Evolutionary conservation across 345 rosid species (phyloP).

Genomic region (Eucalyptus curtisii): DNA sequence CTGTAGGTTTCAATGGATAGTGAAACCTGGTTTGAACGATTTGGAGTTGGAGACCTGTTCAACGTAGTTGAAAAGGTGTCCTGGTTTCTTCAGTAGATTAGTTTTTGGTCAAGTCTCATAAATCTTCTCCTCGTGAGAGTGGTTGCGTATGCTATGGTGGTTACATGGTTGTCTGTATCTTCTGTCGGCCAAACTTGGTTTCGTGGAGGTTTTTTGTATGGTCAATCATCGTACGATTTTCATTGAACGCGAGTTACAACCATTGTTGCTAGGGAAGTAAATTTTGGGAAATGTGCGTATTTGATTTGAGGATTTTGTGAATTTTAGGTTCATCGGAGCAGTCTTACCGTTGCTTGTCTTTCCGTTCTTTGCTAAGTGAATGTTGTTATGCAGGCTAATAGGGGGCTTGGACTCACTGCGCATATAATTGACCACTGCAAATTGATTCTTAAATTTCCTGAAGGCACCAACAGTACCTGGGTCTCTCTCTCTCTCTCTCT

Average conservation of each 20-base stretch:
- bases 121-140: not conserved
- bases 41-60: not conserved
- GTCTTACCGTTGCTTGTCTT: not conserved
- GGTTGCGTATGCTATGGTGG: not conserved
- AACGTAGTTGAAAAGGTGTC: not conserved
- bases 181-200: not conserved
- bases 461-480: conserved; percentile 95
- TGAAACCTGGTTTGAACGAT: not conserved
- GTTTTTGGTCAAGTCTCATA: not conserved
- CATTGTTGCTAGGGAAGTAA: not conserved
- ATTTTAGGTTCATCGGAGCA: not conserved
- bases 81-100: not conserved
- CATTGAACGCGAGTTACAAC: not conserved
- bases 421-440: conserved; percentile 65
- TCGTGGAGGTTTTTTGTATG: not conserved
- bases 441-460: conserved; percentile 73
- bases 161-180: not conserved
- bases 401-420: conserved; percentile 87
- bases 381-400: conserved; percentile 38
- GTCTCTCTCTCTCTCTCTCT: conserved; percentile 19
- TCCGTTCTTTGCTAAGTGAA: not conserved
- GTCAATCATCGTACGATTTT: not conserved
- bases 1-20: not conserved
- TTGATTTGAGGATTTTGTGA: not conserved
- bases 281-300: not conserved